Evolutionary conservation across 345 rosid species (phyloP).

Genomic region (Gossypium australe): DNA sequence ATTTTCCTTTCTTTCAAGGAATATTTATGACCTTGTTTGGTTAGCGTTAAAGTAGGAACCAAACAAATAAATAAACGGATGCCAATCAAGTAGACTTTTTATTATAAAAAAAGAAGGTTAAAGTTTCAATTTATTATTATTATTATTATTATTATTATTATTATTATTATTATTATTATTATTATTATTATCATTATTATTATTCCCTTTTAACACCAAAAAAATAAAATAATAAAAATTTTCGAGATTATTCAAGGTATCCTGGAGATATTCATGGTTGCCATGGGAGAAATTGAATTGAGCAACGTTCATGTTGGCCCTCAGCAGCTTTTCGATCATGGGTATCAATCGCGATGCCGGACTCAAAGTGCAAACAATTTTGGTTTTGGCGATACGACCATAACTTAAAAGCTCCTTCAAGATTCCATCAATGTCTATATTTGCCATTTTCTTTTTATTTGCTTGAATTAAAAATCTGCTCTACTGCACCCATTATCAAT

Average conservation of each 20-base stretch:
- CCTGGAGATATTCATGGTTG: conserved; percentile 88
- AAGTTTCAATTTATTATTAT: too few relatives aligned
- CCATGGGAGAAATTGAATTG: conserved; percentile 98
- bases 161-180: too few relatives aligned
- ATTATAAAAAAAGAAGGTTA: too few relatives aligned
- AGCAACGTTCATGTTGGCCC: conserved; percentile 90
- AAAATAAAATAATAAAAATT: too few relatives aligned
- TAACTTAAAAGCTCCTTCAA: conserved; percentile 52
- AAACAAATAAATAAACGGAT: background rate
- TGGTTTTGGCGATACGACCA: conserved; percentile 67
- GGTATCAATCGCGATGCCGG: conserved; percentile 76
- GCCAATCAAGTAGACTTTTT: background rate
- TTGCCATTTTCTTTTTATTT: conserved; percentile 43
- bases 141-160: too few relatives aligned
- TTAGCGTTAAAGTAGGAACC: background rate
- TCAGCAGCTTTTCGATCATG: conserved; percentile 82
- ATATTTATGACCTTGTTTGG: background rate
- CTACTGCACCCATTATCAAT: background rate
- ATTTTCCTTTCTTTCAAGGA: background rate
- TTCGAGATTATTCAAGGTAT: conserved; percentile 64
- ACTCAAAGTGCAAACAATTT: conserved; percentile 89
- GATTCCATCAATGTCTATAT: conserved; percentile 77
- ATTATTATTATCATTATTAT: too few relatives aligned
- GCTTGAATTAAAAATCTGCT: background rate
- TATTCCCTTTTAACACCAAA: too few relatives aligned